Evolutionary conservation across 2,329 filamentous ascomycete genomes (phyloP).

Genomic region (Hypoxylon sp.): DNA sequence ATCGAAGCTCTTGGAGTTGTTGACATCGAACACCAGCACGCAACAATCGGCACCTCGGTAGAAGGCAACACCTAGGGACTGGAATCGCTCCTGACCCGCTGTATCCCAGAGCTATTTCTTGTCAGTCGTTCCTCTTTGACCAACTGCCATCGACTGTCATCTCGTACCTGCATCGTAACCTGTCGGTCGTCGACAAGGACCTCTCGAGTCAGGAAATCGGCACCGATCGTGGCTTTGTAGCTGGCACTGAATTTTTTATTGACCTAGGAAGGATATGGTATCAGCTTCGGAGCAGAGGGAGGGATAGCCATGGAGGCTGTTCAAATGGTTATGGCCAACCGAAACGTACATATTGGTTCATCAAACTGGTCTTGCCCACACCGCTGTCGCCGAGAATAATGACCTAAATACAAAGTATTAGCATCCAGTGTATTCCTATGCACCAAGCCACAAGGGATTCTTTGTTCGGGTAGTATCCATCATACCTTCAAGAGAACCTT

Average conservation of each 20-base stretch:
- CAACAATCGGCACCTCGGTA: slow-evolving; percentile 98
- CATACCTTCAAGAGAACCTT: slow-evolving; percentile 89
- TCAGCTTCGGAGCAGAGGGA: slow-evolving; percentile 26
- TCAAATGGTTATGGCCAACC: slow-evolving; percentile 19
- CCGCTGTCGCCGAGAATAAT: slow-evolving; percentile 99
- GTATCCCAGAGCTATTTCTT: slow-evolving; percentile 89
- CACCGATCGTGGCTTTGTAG: slow-evolving; percentile 99
- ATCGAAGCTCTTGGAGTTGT: slow-evolving; percentile 99
- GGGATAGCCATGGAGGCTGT: slow-evolving; percentile 15
- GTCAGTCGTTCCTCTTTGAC: slow-evolving; percentile 40
- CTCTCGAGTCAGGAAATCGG: slow-evolving; percentile 98
- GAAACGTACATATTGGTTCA: slow-evolving; percentile 99
- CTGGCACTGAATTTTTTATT: slow-evolving; percentile 99
- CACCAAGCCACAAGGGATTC: neutral
- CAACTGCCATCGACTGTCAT: slow-evolving; percentile 3
- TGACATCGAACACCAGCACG: slow-evolving; percentile 97
- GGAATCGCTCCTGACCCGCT: slow-evolving; percentile 95
- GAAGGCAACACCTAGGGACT: slow-evolving; percentile 96
- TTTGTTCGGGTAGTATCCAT: slow-evolving; percentile 15
- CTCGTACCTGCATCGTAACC: slow-evolving; percentile 93
- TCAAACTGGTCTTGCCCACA: slow-evolving; percentile 99
- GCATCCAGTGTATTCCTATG: neutral
- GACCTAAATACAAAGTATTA: slow-evolving; percentile 69
- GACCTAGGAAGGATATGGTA: slow-evolving; percentile 71
- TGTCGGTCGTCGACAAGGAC: slow-evolving; percentile 96